Base-by-base conservation (phyloP, 495 filamentous ascomycete genomes). In the Amorphotheca resinae region DNA sequence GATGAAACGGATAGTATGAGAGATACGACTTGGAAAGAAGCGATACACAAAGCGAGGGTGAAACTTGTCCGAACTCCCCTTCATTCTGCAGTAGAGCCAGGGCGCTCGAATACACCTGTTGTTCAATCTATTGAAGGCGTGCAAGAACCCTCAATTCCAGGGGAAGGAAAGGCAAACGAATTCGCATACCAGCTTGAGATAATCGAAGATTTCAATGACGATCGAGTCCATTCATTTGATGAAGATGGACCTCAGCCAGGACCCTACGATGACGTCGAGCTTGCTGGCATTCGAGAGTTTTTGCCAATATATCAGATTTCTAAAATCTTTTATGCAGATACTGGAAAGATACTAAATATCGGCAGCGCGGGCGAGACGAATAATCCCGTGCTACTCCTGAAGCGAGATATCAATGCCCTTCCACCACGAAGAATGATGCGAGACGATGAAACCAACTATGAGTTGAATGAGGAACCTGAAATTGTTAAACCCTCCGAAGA, bases 301-400 rank as follows among this genome's bases (percentile, higher is more conserved):
- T 67, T 99, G 4, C 91, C 93, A 0, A 79, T 99, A 23, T 80
- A 93, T 56, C 80, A 96, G 53, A 76, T 96, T 8, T 84, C 86
- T 17, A 96, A 93, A 52, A 91, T 99, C 18, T 96, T 99, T 60
- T 99, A 96, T 51, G 89, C 91, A 11, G 86, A 95, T 51, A 95
- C 91, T 3, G 88, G 93, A 18, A 84, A 82, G 56, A 88, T 99
- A 14, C 72, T 99, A 25, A 93, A 93, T 44, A 95, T 96, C 44
- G 80, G 77, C 25, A 75, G 71, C 28, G 76, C 85, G 22, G 77
- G 77, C 3, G 69, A 72, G 6, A 76, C 77, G 4, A 93, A 85
- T 52, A 93, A 79, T 46, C 88, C 93, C 0, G 77, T 96, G 0
- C 67, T 99, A 7, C 62, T 99, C 0, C 61, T 99, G 21, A 95